Evolutionary conservation across 257 asterid genomes (phyloP).

Genomic region (Schizonepeta tenuifolia): DNA sequence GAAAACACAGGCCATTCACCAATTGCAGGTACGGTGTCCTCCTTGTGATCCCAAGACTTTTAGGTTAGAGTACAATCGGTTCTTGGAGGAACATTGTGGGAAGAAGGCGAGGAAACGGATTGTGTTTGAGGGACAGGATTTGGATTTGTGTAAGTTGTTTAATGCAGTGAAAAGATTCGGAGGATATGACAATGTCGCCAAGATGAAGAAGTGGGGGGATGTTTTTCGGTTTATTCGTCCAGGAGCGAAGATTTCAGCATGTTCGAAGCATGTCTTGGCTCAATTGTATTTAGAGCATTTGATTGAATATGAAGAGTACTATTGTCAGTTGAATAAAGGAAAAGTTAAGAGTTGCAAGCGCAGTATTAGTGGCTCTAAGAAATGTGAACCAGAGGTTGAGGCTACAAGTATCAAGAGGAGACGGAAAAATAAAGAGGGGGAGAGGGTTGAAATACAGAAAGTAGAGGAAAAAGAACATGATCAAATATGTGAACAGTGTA

Average conservation of each 20-base stretch:
- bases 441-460: conserved; percentile 55
- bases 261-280: conserved; percentile 82
- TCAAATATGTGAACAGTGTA: conserved; percentile 94
- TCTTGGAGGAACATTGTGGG: conserved; percentile 82
- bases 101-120: conserved; percentile 76
- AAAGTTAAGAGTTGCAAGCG: conserved; percentile 52
- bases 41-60: conserved; percentile 89
- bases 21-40: conserved; percentile 84
- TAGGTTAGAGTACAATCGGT: conserved; percentile 71
- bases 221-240: conserved; percentile 75
- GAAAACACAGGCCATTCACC: conserved; percentile 92
- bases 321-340: conserved; percentile 55
- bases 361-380: conserved; percentile 47
- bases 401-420: conserved; percentile 66
- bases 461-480: conserved; percentile 52
- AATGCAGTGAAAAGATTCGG: conserved; percentile 90
- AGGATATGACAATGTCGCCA: conserved; percentile 73
- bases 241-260: conserved; percentile 68
- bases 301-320: conserved; percentile 84
- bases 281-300: conserved; percentile 82
- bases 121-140: conserved; percentile 78
- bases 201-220: conserved; percentile 90
- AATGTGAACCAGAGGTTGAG: conserved; percentile 48
- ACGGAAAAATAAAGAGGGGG: conserved; percentile 74
- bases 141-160: conserved; percentile 85